Percentiles rank a stretch among this genome's conserved stretches.
Conservation (phyloP, 1,139 yeast genomes). For the Kodamaea fungicola region DNA sequence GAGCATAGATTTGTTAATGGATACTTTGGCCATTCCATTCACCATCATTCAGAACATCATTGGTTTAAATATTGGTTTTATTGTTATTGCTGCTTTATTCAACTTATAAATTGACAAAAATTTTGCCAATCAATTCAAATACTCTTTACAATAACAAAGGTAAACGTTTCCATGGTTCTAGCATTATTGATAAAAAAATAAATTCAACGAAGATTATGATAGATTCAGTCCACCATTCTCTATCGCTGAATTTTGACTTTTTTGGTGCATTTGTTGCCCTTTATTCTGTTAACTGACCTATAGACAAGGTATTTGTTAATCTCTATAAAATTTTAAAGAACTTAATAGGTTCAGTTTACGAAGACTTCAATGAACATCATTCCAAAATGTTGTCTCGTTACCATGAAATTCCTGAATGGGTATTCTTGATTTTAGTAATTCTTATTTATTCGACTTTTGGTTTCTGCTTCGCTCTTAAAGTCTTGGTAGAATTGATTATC, state of each 20-base stretch:
- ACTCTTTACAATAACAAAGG: conserved; percentile 14
- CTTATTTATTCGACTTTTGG: conserved; percentile 15
- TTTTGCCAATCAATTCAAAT: conserved; percentile 14
- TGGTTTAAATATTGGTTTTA: conserved; percentile 12
- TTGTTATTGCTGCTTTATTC: conserved; percentile 12
- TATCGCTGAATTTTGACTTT: conserved; percentile 24
- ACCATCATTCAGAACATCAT: conserved; percentile 11
- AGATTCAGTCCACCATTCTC: conserved; percentile 40
- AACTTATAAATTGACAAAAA: conserved; percentile 14
- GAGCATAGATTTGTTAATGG: conserved; percentile 11
- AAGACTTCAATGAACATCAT: conserved; percentile 13
- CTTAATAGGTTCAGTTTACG: conserved; percentile 4
- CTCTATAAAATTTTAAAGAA: conserved; percentile 6
- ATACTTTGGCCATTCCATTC: conserved; percentile 10
- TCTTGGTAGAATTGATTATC: conserved; percentile 15
- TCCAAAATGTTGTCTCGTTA: conserved; percentile 11
- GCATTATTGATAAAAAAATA: conserved; percentile 9
- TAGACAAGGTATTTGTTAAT: conserved; percentile 9
- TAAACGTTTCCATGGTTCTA: conserved; percentile 9
- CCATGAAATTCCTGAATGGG: conserved; percentile 15
- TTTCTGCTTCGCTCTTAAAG: conserved; percentile 16
- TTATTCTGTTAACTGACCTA: conserved; percentile 34
- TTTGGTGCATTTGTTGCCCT: conserved; percentile 29
- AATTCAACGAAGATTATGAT: conserved; percentile 13
- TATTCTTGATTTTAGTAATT: conserved; percentile 14